phyloP scores from a whole-genome alignment of 345 rosid genomes.

The Cardamine occulta region DNA sequence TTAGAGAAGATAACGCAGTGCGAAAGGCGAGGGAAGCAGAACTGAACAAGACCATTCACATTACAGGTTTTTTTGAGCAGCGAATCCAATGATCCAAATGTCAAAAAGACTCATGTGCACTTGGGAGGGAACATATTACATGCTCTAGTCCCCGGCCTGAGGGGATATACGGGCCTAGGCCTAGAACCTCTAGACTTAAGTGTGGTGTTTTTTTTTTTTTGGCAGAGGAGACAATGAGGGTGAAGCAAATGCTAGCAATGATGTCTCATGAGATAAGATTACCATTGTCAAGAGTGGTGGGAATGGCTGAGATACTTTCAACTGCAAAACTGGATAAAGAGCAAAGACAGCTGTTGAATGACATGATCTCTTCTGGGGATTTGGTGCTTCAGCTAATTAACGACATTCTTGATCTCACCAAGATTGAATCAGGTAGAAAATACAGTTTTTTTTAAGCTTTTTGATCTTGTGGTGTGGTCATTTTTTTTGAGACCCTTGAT shows the following conservation, averaged over 20 bases:
- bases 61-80: too few species aligned
- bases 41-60: too few species aligned
- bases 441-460: not conserved
- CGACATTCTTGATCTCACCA: constrained; percentile 96
- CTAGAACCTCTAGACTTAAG: too few species aligned
- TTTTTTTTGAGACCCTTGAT: constrained; percentile 15
- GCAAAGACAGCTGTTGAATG: constrained; percentile 63
- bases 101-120: too few species aligned
- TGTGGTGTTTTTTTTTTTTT: too few species aligned
- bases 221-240: constrained; percentile 92
- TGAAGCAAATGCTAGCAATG: constrained; percentile 94
- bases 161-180: too few species aligned
- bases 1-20: too few species aligned
- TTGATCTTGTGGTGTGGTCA: not conserved
- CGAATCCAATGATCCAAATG: too few species aligned
- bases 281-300: constrained; percentile 88
- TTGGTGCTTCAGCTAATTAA: constrained; percentile 91
- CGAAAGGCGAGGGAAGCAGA: too few species aligned
- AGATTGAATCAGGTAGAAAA: constrained; percentile 85
- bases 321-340: constrained; percentile 74
- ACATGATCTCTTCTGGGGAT: too few species aligned
- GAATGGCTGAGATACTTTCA: constrained; percentile 96
- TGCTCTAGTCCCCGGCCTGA: too few species aligned
- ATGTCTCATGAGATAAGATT: constrained; percentile 99
- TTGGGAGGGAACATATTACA: too few species aligned